phyloP scores from a whole-genome alignment of 2,329 filamentous ascomycete species.

The Pseudogymnoascus sp. region DNA sequence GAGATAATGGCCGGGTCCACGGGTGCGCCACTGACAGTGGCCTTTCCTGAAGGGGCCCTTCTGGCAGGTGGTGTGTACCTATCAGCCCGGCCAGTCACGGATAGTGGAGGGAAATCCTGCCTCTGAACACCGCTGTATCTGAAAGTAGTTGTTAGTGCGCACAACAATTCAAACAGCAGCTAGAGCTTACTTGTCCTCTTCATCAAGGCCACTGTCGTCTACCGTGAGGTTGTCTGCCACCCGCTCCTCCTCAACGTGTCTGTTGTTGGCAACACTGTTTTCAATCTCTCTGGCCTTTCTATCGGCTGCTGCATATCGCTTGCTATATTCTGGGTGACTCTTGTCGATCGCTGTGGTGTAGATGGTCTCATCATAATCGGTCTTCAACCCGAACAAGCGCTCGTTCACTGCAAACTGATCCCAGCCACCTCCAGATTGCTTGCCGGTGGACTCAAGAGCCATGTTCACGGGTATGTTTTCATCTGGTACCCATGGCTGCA shows the following conservation, averaged over 20 bases:
- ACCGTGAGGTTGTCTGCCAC: constrained; percentile 57
- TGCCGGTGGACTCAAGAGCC: constrained; percentile 50
- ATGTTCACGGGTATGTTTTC: constrained; percentile 54
- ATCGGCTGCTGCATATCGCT: constrained; percentile 69
- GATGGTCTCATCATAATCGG: constrained; percentile 85
- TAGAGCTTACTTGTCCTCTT: constrained; percentile 75
- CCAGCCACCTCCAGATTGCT: constrained; percentile 46
- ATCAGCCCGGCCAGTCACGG: constrained; percentile 39
- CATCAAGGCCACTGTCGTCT: constrained; percentile 61
- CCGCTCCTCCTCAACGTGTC: constrained; percentile 85
- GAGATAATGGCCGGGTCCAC: constrained; percentile 88
- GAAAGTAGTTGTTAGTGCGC: constrained; percentile 15
- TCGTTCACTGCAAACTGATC: constrained; percentile 93
- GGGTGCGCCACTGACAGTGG: constrained; percentile 67
- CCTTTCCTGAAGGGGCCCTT: constrained; percentile 65
- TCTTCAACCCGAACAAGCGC: constrained; percentile 75
- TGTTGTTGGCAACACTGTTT: constrained; percentile 59
- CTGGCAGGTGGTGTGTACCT: constrained; percentile 89
- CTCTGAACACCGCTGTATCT: constrained; percentile 90
- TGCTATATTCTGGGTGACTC: constrained; percentile 70
- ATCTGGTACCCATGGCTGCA: constrained; percentile 76
- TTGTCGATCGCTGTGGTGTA: constrained; percentile 91
- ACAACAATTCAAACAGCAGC: not conserved
- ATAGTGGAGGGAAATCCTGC: constrained; percentile 60
- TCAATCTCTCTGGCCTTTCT: constrained; percentile 87